phyloP scores from a whole-genome alignment of 164 flowering plant species.

The Macadamia tetraphylla region DNA sequence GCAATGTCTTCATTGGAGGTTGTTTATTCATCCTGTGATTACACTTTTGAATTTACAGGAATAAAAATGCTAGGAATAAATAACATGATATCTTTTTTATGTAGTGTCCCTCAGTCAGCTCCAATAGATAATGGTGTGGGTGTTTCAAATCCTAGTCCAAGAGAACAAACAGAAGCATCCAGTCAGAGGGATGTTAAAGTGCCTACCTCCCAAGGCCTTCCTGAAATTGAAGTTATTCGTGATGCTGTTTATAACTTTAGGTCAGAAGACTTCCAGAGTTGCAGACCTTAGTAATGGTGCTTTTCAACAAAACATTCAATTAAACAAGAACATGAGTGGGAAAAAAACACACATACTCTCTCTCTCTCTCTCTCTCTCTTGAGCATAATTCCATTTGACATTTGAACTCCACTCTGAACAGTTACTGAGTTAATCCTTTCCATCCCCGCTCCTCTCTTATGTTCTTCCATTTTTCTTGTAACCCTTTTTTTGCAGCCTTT shows the following conservation, averaged over 20 bases:
- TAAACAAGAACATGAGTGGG: constrained; percentile 23
- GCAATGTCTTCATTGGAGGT: too few species aligned
- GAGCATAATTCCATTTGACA: too few species aligned
- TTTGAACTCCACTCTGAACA: too few species aligned
- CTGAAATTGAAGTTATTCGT: constrained; percentile 55
- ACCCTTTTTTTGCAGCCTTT: too few species aligned
- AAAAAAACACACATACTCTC: constrained; percentile 10
- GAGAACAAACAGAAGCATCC: constrained; percentile 21
- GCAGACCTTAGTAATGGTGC: constrained; percentile 8
- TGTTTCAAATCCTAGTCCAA: constrained; percentile 25
- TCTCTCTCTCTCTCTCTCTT: too few species aligned
- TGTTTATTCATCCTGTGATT: not conserved
- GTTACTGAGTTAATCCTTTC: too few species aligned
- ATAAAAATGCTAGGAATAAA: not conserved
- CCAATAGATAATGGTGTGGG: constrained; percentile 10
- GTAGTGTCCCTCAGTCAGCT: constrained; percentile 23
- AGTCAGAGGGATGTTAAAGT: constrained; percentile 15
- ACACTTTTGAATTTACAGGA: not conserved
- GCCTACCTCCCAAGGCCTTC: constrained; percentile 22
- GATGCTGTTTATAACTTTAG: constrained; percentile 35
- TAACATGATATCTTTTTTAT: not conserved
- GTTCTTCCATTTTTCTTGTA: too few species aligned
- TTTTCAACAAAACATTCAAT: constrained; percentile 17
- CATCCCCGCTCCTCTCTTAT: too few species aligned
- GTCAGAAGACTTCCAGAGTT: constrained; percentile 17